Evolutionary conservation across 805 yeast genomes (phyloP).

Genomic region (Kuraishia hungarica): DNA sequence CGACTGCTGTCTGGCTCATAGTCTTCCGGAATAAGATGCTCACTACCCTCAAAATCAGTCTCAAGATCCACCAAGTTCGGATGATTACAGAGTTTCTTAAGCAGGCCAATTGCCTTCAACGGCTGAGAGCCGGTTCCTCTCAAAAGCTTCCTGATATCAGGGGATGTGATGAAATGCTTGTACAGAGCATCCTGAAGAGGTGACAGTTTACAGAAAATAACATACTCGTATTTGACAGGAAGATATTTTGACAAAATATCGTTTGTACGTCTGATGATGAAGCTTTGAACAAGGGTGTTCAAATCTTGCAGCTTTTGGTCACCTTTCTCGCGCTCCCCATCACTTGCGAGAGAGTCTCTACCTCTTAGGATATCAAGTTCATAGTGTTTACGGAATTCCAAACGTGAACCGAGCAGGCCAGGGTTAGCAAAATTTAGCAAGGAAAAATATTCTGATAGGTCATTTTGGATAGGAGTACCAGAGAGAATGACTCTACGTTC

Average conservation of each 20-base stretch:
- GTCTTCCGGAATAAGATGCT: slow-evolving; percentile 62
- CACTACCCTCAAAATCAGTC: slow-evolving; percentile 68
- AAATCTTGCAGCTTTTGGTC: slow-evolving; percentile 62
- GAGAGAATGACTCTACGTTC: slow-evolving; percentile 85
- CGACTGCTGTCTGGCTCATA: slow-evolving; percentile 39
- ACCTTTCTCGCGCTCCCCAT: slow-evolving; percentile 63
- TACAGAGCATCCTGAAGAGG: slow-evolving; percentile 71
- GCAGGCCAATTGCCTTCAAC: slow-evolving; percentile 76
- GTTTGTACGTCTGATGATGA: slow-evolving; percentile 91
- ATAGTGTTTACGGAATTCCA: slow-evolving; percentile 76
- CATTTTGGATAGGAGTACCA: slow-evolving; percentile 97
- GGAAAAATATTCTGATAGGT: slow-evolving; percentile 88
- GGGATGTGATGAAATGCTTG: slow-evolving; percentile 66
- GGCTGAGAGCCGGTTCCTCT: slow-evolving; percentile 73
- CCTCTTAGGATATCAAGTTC: slow-evolving; percentile 77
- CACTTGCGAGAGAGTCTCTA: slow-evolving; percentile 85
- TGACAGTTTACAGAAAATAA: slow-evolving; percentile 80
- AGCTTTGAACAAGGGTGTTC: slow-evolving; percentile 71
- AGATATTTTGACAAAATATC: slow-evolving; percentile 89
- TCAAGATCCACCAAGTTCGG: slow-evolving; percentile 78
- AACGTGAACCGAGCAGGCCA: slow-evolving; percentile 77
- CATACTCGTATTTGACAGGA: slow-evolving; percentile 95
- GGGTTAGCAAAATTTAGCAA: slow-evolving; percentile 90
- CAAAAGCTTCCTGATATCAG: slow-evolving; percentile 62
- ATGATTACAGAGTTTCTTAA: slow-evolving; percentile 90